These are phyloP conservation scores for Phlebiopsis gigantea DNA, from an alignment of 768 basidiomycete genomes.

Conservation along the genomic window DNA sequence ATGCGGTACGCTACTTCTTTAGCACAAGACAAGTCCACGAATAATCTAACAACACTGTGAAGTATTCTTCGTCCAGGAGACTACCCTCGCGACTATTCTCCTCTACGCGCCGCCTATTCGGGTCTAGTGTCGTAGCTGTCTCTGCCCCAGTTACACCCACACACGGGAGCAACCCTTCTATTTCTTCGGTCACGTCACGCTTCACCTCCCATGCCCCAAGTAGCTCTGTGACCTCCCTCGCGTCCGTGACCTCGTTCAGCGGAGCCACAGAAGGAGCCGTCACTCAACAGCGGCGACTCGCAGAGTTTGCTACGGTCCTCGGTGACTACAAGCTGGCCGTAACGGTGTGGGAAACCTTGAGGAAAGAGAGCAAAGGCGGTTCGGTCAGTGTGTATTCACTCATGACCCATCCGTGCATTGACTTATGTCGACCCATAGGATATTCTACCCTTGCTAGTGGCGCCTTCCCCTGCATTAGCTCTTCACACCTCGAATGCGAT, in stretches of 20 bases:
- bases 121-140: slow-evolving; percentile 44
- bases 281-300: slow-evolving; percentile 79
- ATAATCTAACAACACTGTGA: background rate
- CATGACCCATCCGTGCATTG: background rate
- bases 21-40: background rate
- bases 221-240: slow-evolving; percentile 27
- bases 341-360: slow-evolving; percentile 77
- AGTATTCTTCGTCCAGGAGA: slow-evolving; percentile 71
- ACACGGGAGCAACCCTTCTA: slow-evolving; percentile 33
- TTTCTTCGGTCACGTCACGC: slow-evolving; percentile 26
- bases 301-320: slow-evolving; percentile 91
- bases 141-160: slow-evolving; percentile 30
- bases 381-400: slow-evolving; percentile 47
- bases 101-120: slow-evolving; percentile 80
- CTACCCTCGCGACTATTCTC: slow-evolving; percentile 84
- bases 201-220: slow-evolving; percentile 23
- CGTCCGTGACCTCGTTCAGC: slow-evolving; percentile 20
- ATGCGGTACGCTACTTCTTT: slow-evolving; percentile 43
- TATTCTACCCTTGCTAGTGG: slow-evolving; percentile 67
- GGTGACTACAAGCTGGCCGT: slow-evolving; percentile 86
- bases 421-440: slow-evolving; percentile 44
- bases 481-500: slow-evolving; percentile 62
- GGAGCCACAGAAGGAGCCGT: slow-evolving; percentile 33
- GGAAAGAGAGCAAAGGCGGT: slow-evolving; percentile 85
- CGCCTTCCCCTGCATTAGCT: slow-evolving; percentile 58